Base-by-base conservation (phyloP, 306 rosid genomes). In the Fragaria nilgerrensis region DNA sequence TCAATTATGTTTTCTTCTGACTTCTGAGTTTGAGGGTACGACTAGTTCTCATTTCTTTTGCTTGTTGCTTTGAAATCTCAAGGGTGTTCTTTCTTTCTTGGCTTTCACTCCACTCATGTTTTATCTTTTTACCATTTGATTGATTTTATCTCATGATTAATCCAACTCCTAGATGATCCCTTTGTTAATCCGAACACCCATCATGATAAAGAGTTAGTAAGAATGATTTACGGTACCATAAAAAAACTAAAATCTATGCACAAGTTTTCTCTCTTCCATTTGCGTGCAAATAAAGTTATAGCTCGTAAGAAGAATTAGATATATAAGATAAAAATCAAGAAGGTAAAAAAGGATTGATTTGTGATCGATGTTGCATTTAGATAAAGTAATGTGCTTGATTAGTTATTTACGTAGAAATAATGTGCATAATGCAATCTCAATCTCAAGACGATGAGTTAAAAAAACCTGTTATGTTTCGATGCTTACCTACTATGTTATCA, bases 281-380 rank as follows among this genome's bases (percentile, higher is more conserved):
- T 44, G 2, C 0, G 48, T 44, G 48, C 3, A 1, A 44, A 10
- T 2, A 44, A 44, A 44, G 48, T 48, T 15, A 15, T 48, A 15
- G 1, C 6, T 39, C 0, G 43, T 39, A 1, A 39, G 8, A 6
- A 39, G 43, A 39, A 39, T 0, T 0, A 39, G 1, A 39, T 1
- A 1, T 39, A 39, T 39, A 39, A 39, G 43, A 39, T n/a, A n/a
- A n/a, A n/a, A n/a, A n/a, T n/a, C n/a, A n/a, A n/a, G n/a, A n/a
- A n/a, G n/a, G n/a, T n/a, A n/a, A n/a, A n/a, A n/a, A n/a, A n/a
- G n/a, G n/a, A n/a, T n/a, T n/a, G n/a, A n/a, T n/a, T n/a, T n/a
- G n/a, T n/a, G n/a, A n/a, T n/a, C n/a, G n/a, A 19, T 52, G 1
- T 0, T n/a, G 5, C 2, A 20, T 9, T 0, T n/a, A 8, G 1